phyloP scores from a whole-genome alignment of 768 basidiomycete species.

The Ramaria rubella region DNA sequence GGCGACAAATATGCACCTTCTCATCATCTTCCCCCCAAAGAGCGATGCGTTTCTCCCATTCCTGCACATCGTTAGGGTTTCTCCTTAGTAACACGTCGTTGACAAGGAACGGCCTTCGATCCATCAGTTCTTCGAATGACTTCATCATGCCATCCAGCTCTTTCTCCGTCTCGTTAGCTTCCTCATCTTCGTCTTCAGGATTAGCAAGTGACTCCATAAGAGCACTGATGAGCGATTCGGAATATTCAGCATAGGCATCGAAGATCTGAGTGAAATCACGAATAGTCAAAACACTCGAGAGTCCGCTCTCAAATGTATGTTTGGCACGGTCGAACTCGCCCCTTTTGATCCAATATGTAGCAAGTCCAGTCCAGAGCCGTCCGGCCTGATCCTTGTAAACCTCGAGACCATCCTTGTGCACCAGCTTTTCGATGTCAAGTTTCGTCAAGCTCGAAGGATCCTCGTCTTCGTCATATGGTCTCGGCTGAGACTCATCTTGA shows the following conservation, averaged over 20 bases:
- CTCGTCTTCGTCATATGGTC: slow-evolving; percentile 71
- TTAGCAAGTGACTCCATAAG: slow-evolving; percentile 82
- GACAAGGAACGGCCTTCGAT: slow-evolving; percentile 89
- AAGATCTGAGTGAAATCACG: slow-evolving; percentile 98
- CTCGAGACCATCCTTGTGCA: slow-evolving; percentile 77
- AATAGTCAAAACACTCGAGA: slow-evolving; percentile 80
- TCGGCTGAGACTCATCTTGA: slow-evolving; percentile 42
- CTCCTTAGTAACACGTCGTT: slow-evolving; percentile 91
- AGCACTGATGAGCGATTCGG: slow-evolving; percentile 81
- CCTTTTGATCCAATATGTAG: slow-evolving; percentile 98
- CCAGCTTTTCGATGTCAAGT: slow-evolving; percentile 82
- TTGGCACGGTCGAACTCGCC: slow-evolving; percentile 91
- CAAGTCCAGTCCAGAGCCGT: slow-evolving; percentile 89
- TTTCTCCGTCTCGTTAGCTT: slow-evolving; percentile 66
- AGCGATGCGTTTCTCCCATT: slow-evolving; percentile 98
- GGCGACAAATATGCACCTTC: slow-evolving; percentile 48
- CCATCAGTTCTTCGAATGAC: slow-evolving; percentile 90
- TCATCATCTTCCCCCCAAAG: slow-evolving; percentile 91
- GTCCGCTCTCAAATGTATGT: slow-evolving; percentile 80
- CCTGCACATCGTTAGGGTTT: slow-evolving; percentile 97
- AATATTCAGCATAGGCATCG: slow-evolving; percentile 92
- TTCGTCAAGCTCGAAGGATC: slow-evolving; percentile 64
- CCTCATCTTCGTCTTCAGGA: slow-evolving; percentile 68
- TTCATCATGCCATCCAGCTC: slow-evolving; percentile 88
- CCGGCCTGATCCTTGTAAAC: slow-evolving; percentile 97